Base-by-base conservation (phyloP, 768 basidiomycete genomes). In the Mycena floridula region DNA sequence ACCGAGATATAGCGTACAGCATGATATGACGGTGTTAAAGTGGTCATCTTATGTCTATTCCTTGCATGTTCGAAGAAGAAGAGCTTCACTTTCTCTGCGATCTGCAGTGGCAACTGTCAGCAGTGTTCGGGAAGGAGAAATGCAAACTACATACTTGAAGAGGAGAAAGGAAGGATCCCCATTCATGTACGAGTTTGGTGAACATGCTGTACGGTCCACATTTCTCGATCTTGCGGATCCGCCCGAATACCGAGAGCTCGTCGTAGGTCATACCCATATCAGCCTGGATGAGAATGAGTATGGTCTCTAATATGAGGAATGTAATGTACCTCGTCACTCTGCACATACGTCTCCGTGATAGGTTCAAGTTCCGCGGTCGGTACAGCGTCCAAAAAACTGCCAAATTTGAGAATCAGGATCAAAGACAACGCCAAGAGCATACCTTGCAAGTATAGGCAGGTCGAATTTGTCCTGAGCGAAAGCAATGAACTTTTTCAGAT, bases 251-350 rank as follows among this genome's bases (percentile, higher is more conserved):
- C 9, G 91, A 94, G 16, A 99, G 73, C 54, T 98, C 96, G 53
- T 97, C 88, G 58, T 97, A 98, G 0, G 95, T 96, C 96, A 98
- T 98, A 7, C 95, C 95, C 95, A 98, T 98, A 56, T 98, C 95
- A 15, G 79, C 91, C 90, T 91, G 50, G 5, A 40, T 23, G 26
- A 9, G 8, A n/a, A 30, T 42, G 18, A 15, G 13, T 15, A 18
- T 18, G 13, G 13, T 13, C 32, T 15, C 7, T 35, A 15, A 13
- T 35, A 15, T 35, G 15, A 13, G 16, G 35, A 24, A 5, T n/a
- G 12, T 15, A 8, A 51, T 68, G 36, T 45, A 85, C 93, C 74
- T 99, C 96, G 55, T 99, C 96, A 0, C 93, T 81, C 54, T 99
- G 96, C 7, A 96, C 85, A 57, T 97, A 97, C 5, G 81, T 85